Evolutionary conservation across 2,329 filamentous ascomycete species (phyloP).

Genomic region (Tolypocladium album): DNA sequence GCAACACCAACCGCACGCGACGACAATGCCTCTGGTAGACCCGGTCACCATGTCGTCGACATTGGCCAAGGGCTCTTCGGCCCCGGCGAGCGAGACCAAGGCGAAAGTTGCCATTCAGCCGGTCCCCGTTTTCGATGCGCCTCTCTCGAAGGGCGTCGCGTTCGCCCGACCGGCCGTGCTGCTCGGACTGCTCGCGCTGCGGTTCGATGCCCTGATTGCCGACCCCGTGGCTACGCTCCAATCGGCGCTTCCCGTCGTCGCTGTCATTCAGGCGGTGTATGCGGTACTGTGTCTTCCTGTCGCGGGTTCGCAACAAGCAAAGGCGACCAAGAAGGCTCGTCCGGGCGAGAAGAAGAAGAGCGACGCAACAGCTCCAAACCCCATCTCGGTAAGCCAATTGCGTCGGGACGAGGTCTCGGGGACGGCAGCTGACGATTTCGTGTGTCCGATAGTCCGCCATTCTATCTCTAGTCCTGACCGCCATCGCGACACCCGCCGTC

Average conservation of each 20-base stretch:
- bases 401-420: neutral
- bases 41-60: constrained; percentile 28
- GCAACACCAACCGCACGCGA: neutral
- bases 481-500: constrained; percentile 55
- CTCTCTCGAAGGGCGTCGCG: constrained; percentile 39
- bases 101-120: constrained; percentile 20
- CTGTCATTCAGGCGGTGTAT: constrained; percentile 53
- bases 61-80: constrained; percentile 16
- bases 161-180: constrained; percentile 60
- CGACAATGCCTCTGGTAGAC: constrained; percentile 19
- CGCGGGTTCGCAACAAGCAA: constrained; percentile 35
- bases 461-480: constrained; percentile 47
- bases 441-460: constrained; percentile 25
- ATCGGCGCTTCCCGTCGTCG: constrained; percentile 49
- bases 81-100: constrained; percentile 18
- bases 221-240: constrained; percentile 58
- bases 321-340: constrained; percentile 36
- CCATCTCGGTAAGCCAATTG: constrained; percentile 30
- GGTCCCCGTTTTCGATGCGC: constrained; percentile 24
- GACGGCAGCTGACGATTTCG: neutral
- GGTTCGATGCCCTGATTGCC: constrained; percentile 56
- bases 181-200: constrained; percentile 49
- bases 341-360: constrained; percentile 44
- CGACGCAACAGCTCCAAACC: constrained; percentile 30
- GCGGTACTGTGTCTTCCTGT: constrained; percentile 53